Base-by-base conservation (phyloP, 495 filamentous ascomycete species). In the Bathelium albidoporum region DNA sequence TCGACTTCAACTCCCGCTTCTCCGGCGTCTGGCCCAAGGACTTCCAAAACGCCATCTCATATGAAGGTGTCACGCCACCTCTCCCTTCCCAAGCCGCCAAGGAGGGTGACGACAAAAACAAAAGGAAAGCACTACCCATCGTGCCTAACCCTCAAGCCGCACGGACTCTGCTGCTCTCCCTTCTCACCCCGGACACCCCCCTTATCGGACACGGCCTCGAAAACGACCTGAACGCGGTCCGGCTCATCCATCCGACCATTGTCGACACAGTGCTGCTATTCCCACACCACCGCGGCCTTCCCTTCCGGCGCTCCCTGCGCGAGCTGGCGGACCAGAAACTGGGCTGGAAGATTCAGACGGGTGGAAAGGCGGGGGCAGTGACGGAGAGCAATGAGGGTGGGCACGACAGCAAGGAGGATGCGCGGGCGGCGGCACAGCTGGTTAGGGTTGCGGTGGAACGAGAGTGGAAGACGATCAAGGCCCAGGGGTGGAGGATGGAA, bases 141-240 rank as follows among this genome's bases (percentile, higher is more conserved):
- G 87, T 91, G 12, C 68, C 82, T 1, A 90, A 87, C 0, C 90
- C 91, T 7, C 71, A 80, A 16, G 80, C 75, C 32, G 95, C 93
- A 3, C 86, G 94, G 12, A 73, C 79, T 1, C 77, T 96, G 0
- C 79, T 97, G 11, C 87, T 91, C 74, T 75, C 78, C 0, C 76
- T 87, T 59, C 78, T 97, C 39, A 77, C 83, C 18, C 87, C 89
- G 0, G 73, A 80, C 0, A 97, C 91, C 0, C 90, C 90, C 0
- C 74, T 98, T 4, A 88, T 97, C 45, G 94, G 94, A 24, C 94
- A 98, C 73, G 92, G 89, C 5, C 84, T 97, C 11, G 94, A 97
- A 70, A 98, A 98, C 71, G 94, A 98, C 70, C 80, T 98, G 26
- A 94, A 94, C 71, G 82, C 85, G 16, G 77, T 85, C 55, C 85